Base-by-base conservation (phyloP, 345 rosid species). In the Alliaria petiolata region DNA sequence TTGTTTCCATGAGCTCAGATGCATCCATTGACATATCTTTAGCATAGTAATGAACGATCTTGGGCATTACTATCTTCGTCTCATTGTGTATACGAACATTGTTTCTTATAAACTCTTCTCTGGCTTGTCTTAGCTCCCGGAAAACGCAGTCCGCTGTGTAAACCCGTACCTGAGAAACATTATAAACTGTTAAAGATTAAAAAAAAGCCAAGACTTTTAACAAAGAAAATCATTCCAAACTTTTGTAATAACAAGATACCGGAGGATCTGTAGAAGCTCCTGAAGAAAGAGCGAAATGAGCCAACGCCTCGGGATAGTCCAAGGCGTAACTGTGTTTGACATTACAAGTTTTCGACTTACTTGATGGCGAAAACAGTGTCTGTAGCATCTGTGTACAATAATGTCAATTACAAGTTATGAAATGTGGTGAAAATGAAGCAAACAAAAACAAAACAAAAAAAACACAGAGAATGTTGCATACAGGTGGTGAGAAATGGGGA, bases 241-340 rank as follows among this genome's bases (percentile, higher is more conserved):
- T 7, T 40, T 38, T 40, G 26, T 20, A 45, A 15, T 1, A 10
- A 7, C 8, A 7, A 26, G 4, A 11, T 49, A 89, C 96, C 82
- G 64, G 81, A 10, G 96, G 96, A 71, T 87, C 98, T 43, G 92
- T 83, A 22, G 82, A 82, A 28, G 89, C 72, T 43, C 96, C 96
- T 11, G 87, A 86, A 78, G 88, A 87, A 46, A 92, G 89, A 13
- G 92, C 89, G 62, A 92, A 92, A 77, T 89, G 96, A 69, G 87
- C 92, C 59, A 87, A 88, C 0, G 90, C 92, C 67, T 92, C 96
- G 0, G 90, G 87, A 44, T 87, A 92, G 50, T 92, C 95, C 56
- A 92, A 78, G 22, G 96, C 87, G 75, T 85, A 92, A 15, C 42
- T 81, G 78, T 92, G 98, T 55, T 79, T 74, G 12, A 25, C 58